Base-by-base conservation (phyloP, 192 early-diverging fungal species). In the Mortierella antarctica region DNA sequence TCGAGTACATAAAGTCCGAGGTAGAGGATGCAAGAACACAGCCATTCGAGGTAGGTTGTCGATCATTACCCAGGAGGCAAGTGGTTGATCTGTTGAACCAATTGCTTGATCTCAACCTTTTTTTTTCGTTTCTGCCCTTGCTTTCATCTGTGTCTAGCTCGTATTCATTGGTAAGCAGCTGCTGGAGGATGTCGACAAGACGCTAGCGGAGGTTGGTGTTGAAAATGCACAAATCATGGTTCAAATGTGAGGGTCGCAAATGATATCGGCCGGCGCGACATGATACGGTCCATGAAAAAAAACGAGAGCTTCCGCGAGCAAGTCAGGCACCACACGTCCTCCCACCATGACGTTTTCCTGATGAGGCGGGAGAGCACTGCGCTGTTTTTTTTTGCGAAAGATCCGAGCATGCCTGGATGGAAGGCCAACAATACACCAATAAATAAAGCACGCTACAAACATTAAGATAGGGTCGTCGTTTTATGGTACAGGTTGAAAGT, bases 1-100 rank as follows among this genome's bases (percentile, higher is more conserved):
- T 97, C 86, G 92, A 95, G 77, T 97, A 85, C 58, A 83, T 98
- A 77, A 97, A 96, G 76, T 83, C 89, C 14, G 82, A 88, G 55
- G 85, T 91, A 14, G 87, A 92, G 42, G 88, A 93, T 54, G 91
- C 91, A 0, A 57, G 82, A 42, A 75, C 71, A 8, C 85, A 91
- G 23, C 84, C 73, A 23, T 96, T 96, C 84, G 92, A 96, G 82
- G 94, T 93, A 85, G 57, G 72, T 56, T 13, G n/a, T 11, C 40
- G 40, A 46, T 61, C 31, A 17, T 65, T 39, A 18, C 31, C 49
- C 23, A 58, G 8, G 39, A 58, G 10, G 13, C 57, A 39, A 31
- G 23, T 40, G 41, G 8, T 20, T 57, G 55, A 18, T 23, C 5
- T 74, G 62, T 54, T 21, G 52, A 21, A 57, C 17, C 17, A 62